Conservation (phyloP, 1,284 basidiomycete genomes). For the Malassezia psittaci region DNA sequence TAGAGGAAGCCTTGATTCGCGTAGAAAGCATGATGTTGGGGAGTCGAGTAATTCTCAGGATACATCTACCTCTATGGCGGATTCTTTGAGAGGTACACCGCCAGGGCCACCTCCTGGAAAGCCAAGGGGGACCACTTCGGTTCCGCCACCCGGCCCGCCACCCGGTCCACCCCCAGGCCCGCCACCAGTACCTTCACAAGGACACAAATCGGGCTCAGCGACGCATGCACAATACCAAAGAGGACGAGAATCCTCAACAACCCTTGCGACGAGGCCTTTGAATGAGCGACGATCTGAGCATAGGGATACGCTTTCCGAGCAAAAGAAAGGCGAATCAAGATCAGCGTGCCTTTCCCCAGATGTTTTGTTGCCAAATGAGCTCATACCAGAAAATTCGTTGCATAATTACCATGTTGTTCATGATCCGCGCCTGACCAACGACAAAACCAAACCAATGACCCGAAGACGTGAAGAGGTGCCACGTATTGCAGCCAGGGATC, state of each 20-base stretch:
- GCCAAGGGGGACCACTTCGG: background rate
- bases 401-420: slow-evolving; percentile 10
- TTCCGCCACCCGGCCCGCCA: background rate
- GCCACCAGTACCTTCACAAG: background rate
- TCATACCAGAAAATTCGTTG: background rate
- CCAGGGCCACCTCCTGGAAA: background rate
- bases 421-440: slow-evolving; percentile 8
- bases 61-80: too few relatives aligned
- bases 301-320: background rate
- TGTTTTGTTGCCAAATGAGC: background rate
- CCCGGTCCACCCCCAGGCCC: background rate
- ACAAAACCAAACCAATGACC: slow-evolving; percentile 7
- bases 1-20: too few relatives aligned
- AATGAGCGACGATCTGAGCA: too few relatives aligned
- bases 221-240: too few relatives aligned
- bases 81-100: background rate
- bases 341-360: too few relatives aligned
- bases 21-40: too few relatives aligned
- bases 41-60: too few relatives aligned
- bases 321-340: too few relatives aligned
- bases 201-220: background rate
- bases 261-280: too few relatives aligned
- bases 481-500: slow-evolving; percentile 2
- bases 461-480: slow-evolving; percentile 9
- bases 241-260: too few relatives aligned